A percentile compares a stretch with the other conserved stretches of the same genome.
Evolutionary conservation across 2,329 filamentous ascomycete genomes (phyloP).

Genomic region (Colletotrichum phormii): DNA sequence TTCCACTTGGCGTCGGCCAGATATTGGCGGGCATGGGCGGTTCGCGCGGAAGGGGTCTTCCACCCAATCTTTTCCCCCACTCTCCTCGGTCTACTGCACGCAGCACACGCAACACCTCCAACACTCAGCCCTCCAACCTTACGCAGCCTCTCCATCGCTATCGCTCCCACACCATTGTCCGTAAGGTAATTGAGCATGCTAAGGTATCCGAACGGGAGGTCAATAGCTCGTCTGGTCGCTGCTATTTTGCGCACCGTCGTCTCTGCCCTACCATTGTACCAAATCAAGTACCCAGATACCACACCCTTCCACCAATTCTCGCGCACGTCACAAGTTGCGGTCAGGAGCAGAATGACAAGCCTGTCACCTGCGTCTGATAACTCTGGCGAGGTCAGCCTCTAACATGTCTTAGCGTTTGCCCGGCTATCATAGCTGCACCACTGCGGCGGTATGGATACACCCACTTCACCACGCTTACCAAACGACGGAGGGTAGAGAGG

Average conservation of each 20-base stretch:
- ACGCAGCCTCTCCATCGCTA: not conserved
- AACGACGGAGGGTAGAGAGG: not conserved
- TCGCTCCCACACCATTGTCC: not conserved
- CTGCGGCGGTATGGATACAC: slow-evolving; percentile 5
- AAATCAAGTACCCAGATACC: slow-evolving; percentile 30
- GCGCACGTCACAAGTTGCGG: slow-evolving; percentile 24
- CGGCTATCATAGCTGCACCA: slow-evolving; percentile 16
- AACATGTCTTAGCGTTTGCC: slow-evolving; percentile 2
- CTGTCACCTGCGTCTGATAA: slow-evolving; percentile 30
- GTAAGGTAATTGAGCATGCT: not conserved
- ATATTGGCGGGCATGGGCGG: slow-evolving; percentile 18
- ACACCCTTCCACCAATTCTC: slow-evolving; percentile 23
- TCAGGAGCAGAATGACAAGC: slow-evolving; percentile 18
- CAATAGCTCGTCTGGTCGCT: not conserved
- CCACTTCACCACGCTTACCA: too few species aligned
- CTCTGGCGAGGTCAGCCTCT: not conserved
- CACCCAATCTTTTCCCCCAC: not conserved
- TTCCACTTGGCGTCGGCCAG: slow-evolving; percentile 19
- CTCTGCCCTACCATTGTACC: slow-evolving; percentile 25
- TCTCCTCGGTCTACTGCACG: not conserved
- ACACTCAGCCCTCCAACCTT: not conserved
- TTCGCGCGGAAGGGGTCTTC: slow-evolving; percentile 24
- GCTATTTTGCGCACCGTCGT: not conserved
- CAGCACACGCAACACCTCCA: slow-evolving; percentile 5
- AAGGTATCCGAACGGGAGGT: not conserved